phyloP scores from a whole-genome alignment of 2,329 filamentous ascomycete species.

The Paracamarosporium sp. region DNA sequence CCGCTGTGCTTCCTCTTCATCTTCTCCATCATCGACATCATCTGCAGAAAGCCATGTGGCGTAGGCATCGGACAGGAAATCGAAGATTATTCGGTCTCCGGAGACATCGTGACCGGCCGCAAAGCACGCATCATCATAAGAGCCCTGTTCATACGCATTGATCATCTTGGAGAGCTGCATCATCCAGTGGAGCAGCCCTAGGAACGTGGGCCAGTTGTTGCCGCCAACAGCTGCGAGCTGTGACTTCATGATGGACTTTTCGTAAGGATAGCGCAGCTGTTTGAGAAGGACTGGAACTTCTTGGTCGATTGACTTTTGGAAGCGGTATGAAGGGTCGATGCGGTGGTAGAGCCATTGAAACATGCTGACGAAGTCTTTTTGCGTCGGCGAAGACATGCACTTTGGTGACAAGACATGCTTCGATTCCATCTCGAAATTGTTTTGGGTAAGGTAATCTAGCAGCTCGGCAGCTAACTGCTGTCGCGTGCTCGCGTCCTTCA shows the following conservation, averaged over 20 bases:
- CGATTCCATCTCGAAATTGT: conserved; percentile 98
- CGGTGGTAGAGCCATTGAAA: conserved; percentile 98
- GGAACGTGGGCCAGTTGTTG: conserved; percentile 95
- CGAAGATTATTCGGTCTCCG: conserved; percentile 91
- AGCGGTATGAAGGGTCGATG: conserved; percentile 91
- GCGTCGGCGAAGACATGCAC: conserved; percentile 89
- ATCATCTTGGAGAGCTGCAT: conserved; percentile 97
- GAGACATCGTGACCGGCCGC: conserved; percentile 87
- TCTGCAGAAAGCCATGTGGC: conserved; percentile 90
- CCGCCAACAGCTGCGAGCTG: conserved; percentile 94
- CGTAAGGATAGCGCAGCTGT: conserved; percentile 92
- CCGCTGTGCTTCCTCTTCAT: conserved; percentile 78
- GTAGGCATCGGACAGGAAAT: conserved; percentile 89
- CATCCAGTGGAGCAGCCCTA: conserved; percentile 97
- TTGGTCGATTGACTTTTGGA: conserved; percentile 92
- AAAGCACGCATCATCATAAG: conserved; percentile 88
- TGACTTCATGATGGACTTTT: conserved; percentile 94
- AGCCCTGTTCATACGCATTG: conserved; percentile 77
- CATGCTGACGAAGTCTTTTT: conserved; percentile 98
- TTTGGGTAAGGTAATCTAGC: conserved; percentile 86
- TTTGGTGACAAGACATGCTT: conserved; percentile 92
- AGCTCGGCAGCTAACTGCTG: conserved; percentile 85
- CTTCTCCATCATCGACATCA: conserved; percentile 74
- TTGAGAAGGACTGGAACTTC: conserved; percentile 93
- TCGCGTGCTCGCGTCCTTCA: conserved; percentile 82